Evolutionary conservation across 2,329 filamentous ascomycete genomes (phyloP), one percentile per base, ranked within the genome.

Genomic region (Phoma sp.): DNA sequence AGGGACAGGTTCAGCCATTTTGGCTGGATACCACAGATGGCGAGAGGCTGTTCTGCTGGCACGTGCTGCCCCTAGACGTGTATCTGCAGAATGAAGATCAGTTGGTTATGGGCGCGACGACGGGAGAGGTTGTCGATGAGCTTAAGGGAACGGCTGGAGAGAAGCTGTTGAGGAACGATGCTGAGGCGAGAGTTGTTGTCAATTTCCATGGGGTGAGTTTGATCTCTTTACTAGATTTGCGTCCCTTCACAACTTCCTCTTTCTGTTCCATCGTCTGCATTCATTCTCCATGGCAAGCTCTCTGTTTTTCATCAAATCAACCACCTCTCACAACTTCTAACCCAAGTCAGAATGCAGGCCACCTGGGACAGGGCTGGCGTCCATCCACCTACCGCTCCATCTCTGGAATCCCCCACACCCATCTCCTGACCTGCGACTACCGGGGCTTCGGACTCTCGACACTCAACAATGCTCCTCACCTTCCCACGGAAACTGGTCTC

Each of bases 361-460:
- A 96, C 66, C 76, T 98, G 27, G 92, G 89, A 17, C 90, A 96
- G 73, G 87, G 86, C 56, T 84, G 88, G 71, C 86, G 94, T 15
- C 88, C 92, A 2, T 82, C 87, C 29, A 89, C 87, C 52, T 96
- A 96, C 73, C 91, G 92, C 64, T 83, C 87, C 39, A 80, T 96
- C 37, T 86, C 92, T 4, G 85, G 89, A 47, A 86, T 88, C 32
- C 72, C 81, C 0, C 80, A 84, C 51, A 85, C 92, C 50, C 93
- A 97, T 70, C 84, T 96, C 39, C 80, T 97, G n/a, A 85, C 91
- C 35, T 87, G 96, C 66, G 92, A 96, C 79, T 97, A 97, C 76
- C 89, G 93, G 17, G 93, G 93, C 6, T 97, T 91, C 65, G 93
- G 92, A 0, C 82, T 85, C 35, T 95, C 90, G 8, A 91, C 88